These are phyloP conservation scores for Avena sativa DNA, from an alignment of 176 grass and related monocot genomes.

Conservation along the genomic window DNA sequence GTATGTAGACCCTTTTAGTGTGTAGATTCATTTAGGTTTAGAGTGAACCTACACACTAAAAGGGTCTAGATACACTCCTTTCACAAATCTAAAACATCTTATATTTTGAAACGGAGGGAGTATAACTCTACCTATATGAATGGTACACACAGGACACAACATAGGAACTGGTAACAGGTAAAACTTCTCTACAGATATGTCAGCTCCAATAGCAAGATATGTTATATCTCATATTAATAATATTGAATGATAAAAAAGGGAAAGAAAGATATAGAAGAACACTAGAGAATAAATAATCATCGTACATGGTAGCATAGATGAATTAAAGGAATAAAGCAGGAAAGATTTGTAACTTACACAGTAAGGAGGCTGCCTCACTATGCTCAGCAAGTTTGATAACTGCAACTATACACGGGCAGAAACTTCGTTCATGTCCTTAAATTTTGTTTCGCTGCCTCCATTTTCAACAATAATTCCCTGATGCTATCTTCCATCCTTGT, in stretches of 20 bases:
- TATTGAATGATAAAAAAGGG: slow-evolving; percentile 26
- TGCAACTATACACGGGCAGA: not conserved
- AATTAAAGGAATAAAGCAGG: slow-evolving; percentile 20
- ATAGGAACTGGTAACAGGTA: not conserved
- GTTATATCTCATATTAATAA: not conserved
- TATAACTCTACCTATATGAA: slow-evolving; percentile 7
- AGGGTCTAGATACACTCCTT: too few relatives aligned
- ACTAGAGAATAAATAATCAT: slow-evolving; percentile 35
- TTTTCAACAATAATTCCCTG: slow-evolving; percentile 85
- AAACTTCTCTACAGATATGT: slow-evolving; percentile 27
- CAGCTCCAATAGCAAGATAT: not conserved
- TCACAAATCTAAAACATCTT: too few relatives aligned
- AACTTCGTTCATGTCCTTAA: slow-evolving; percentile 47
- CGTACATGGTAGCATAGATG: slow-evolving; percentile 16
- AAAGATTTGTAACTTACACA: slow-evolving; percentile 45
- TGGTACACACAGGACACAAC: not conserved
- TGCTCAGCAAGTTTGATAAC: slow-evolving; percentile 18
- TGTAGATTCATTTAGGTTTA: too few relatives aligned
- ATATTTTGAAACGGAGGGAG: too few relatives aligned
- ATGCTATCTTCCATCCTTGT: slow-evolving; percentile 84
- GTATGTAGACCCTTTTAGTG: too few relatives aligned
- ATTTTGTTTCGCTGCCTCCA: slow-evolving; percentile 78
- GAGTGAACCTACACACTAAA: too few relatives aligned
- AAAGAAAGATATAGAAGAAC: not conserved
- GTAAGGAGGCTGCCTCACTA: slow-evolving; percentile 36